Evolutionary conservation across 768 basidiomycete genomes (phyloP).

Genomic region (Filobasidium floriforme): DNA sequence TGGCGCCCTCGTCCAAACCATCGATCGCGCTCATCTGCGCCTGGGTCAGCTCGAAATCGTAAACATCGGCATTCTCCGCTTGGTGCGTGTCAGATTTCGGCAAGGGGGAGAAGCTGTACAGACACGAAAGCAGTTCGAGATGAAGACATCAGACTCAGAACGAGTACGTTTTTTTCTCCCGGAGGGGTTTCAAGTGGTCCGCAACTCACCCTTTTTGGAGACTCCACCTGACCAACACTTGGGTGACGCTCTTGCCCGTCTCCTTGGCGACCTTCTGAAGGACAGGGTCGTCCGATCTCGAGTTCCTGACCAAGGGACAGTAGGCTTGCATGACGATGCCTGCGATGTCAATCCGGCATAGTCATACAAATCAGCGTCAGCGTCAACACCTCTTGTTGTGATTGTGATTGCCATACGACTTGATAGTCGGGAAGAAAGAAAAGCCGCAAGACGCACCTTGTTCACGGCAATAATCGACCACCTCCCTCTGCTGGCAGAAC

Average conservation of each 20-base stretch:
- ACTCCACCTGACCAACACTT: slow-evolving; percentile 50
- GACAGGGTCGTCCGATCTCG: slow-evolving; percentile 32
- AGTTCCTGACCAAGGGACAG: slow-evolving; percentile 38
- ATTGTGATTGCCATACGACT: no score
- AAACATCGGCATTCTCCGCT: slow-evolving; percentile 58
- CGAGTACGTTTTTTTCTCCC: no score
- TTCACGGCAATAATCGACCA: slow-evolving; percentile 64
- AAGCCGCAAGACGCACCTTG: slow-evolving; percentile 39
- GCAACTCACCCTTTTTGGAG: slow-evolving; percentile 49
- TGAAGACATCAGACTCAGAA: background rate
- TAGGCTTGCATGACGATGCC: slow-evolving; percentile 35
- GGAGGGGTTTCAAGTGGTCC: no score
- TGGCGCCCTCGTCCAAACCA: slow-evolving; percentile 53
- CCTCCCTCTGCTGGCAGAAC: slow-evolving; percentile 66
- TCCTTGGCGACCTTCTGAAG: slow-evolving; percentile 33
- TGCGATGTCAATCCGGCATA: slow-evolving; percentile 8
- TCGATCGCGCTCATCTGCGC: slow-evolving; percentile 65
- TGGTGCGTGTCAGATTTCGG: slow-evolving; percentile 61
- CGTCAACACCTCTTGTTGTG: no score
- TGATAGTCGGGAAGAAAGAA: background rate
- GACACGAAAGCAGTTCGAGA: background rate
- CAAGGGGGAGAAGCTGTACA: slow-evolving; percentile 64
- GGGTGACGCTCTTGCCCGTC: slow-evolving; percentile 45
- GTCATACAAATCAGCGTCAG: no score
- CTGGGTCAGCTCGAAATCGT: slow-evolving; percentile 61